Conservation (phyloP, 2,329 filamentous ascomycete species). For the Pseudopithomyces chartarum region DNA sequence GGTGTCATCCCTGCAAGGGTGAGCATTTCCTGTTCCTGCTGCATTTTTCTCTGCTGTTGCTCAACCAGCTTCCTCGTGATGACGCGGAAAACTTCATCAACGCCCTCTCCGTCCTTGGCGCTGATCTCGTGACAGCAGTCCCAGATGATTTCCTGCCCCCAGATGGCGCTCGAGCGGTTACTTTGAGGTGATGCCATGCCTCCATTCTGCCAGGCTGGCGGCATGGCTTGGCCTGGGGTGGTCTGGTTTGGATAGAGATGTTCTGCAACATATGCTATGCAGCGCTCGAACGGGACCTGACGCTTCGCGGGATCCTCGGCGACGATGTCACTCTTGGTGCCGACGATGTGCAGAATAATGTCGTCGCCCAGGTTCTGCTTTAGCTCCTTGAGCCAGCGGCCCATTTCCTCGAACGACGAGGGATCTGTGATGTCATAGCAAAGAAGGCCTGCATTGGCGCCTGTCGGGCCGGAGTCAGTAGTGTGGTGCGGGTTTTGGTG, state of each 20-base stretch:
- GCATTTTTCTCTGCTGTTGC: conserved; percentile 63
- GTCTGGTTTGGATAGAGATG: conserved; percentile 73
- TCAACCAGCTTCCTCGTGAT: conserved; percentile 85
- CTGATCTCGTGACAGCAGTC: conserved; percentile 97
- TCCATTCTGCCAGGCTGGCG: conserved; percentile 47
- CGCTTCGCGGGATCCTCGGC: conserved; percentile 78
- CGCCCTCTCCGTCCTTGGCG: conserved; percentile 90
- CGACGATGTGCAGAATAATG: conserved; percentile 91
- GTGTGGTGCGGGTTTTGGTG: neutral
- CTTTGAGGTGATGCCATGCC: conserved; percentile 53
- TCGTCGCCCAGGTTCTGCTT: conserved; percentile 76
- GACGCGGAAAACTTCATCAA: conserved; percentile 94
- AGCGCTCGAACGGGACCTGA: conserved; percentile 90
- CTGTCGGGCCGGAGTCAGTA: conserved; percentile 43
- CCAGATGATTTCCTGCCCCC: conserved; percentile 93
- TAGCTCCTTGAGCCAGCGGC: conserved; percentile 84
- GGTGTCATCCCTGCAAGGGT: conserved; percentile 52
- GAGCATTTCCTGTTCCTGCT: conserved; percentile 55
- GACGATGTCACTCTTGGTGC: conserved; percentile 79
- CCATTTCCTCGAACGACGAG: conserved; percentile 88
- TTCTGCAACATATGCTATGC: conserved; percentile 93
- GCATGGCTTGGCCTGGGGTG: conserved; percentile 49
- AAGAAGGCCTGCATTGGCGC: conserved; percentile 89
- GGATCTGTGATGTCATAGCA: conserved; percentile 94
- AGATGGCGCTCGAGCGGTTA: conserved; percentile 72